These are phyloP conservation scores for Candida buenavistaensis DNA, from an alignment of 1,139 yeast species.

Conservation along the genomic window DNA sequence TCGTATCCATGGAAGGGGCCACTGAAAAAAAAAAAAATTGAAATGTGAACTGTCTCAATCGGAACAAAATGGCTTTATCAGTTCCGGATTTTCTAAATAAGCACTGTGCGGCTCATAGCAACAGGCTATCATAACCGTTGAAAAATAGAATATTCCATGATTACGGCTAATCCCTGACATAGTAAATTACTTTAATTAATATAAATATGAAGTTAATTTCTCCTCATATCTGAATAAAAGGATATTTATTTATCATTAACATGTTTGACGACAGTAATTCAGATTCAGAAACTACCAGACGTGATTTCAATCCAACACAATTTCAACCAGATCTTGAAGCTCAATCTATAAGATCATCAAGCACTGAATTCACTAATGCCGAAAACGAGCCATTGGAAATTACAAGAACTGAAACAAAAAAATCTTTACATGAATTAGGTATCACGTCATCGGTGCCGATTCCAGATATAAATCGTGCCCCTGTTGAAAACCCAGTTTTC, in stretches of 20 bases:
- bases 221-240: too few species aligned
- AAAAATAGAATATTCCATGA: not conserved
- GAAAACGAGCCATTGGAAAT: constrained; percentile 12
- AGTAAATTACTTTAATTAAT: constrained; percentile 4
- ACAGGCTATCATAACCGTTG: not conserved
- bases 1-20: too few species aligned
- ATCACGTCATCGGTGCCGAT: constrained; percentile 50
- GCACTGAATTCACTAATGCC: constrained; percentile 1
- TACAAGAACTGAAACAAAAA: constrained; percentile 63
- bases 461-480: constrained; percentile 64
- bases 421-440: constrained; percentile 66
- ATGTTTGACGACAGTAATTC: constrained; percentile 4
- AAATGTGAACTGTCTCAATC: too few species aligned
- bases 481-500: constrained; percentile 65
- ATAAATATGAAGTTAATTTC: constrained; percentile 3
- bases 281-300: constrained; percentile 9
- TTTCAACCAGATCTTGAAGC: constrained; percentile 8
- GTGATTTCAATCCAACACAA: constrained; percentile 6
- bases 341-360: constrained; percentile 7
- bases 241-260: too few species aligned
- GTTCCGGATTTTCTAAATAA: too few species aligned
- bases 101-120: too few species aligned
- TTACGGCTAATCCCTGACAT: constrained; percentile 5
- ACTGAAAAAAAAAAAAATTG: too few species aligned
- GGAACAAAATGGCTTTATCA: too few species aligned